phyloP scores from a whole-genome alignment of 2,329 filamentous ascomycete species.

The Dryadomyces quercus-mongolicae region DNA sequence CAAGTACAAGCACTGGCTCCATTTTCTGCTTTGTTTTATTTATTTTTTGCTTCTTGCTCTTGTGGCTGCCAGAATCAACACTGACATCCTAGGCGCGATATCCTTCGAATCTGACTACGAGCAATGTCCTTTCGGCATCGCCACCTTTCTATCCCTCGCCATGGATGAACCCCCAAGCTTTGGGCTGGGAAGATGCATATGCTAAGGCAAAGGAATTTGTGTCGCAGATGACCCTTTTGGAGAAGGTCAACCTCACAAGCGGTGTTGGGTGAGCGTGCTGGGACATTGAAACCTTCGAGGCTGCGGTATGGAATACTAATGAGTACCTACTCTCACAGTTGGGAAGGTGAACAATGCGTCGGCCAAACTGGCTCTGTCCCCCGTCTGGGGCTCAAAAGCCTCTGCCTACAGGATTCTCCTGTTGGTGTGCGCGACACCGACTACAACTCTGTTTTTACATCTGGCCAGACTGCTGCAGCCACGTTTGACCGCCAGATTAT shows the following conservation, averaged over 20 bases:
- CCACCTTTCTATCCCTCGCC: slow-evolving; percentile 71
- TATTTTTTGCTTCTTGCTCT: background rate
- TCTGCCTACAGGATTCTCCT: slow-evolving; percentile 84
- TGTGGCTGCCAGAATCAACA: background rate
- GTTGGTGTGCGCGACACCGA: slow-evolving; percentile 67
- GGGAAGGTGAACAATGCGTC: slow-evolving; percentile 61
- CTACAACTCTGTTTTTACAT: slow-evolving; percentile 70
- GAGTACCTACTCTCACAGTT: slow-evolving; percentile 28
- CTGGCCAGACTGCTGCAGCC: slow-evolving; percentile 68
- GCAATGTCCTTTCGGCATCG: slow-evolving; percentile 23
- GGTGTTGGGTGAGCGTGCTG: slow-evolving; percentile 57
- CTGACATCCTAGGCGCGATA: background rate
- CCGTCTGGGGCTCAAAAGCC: slow-evolving; percentile 53
- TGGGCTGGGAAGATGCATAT: slow-evolving; percentile 66
- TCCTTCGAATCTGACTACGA: background rate
- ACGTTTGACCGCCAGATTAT: slow-evolving; percentile 68
- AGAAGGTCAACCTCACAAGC: slow-evolving; percentile 93
- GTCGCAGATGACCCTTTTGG: slow-evolving; percentile 65
- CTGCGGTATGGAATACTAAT: background rate
- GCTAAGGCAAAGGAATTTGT: slow-evolving; percentile 67
- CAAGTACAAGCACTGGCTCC: background rate
- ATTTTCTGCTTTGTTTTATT: background rate
- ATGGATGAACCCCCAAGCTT: slow-evolving; percentile 65
- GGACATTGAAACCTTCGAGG: background rate
- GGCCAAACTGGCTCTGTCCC: slow-evolving; percentile 63